Conservation (phyloP, 2,329 filamentous ascomycete species). For the Trichoderma brevicompactum region DNA sequence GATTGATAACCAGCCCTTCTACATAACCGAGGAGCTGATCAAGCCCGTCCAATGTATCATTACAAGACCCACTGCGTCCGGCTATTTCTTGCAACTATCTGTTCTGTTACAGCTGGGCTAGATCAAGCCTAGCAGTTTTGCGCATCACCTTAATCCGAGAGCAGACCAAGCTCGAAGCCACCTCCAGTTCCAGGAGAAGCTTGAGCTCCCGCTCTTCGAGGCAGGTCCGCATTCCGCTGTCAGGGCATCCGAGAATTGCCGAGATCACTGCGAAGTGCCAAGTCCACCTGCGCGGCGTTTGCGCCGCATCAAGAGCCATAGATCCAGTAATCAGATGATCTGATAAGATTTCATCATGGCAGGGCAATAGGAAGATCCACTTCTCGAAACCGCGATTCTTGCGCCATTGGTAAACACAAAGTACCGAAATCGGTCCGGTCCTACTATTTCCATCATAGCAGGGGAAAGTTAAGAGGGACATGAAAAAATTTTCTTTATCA, state of each 20-base stretch:
- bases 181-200: not conserved
- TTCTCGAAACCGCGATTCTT: not conserved
- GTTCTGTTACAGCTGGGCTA: not conserved
- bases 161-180: not conserved
- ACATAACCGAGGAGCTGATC: conserved; percentile 3
- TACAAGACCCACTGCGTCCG: conserved; percentile 5
- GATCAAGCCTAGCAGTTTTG: not conserved
- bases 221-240: not conserved
- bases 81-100: not conserved
- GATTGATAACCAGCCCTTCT: not conserved
- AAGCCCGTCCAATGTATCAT: not conserved
- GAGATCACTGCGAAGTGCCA: conserved; percentile 8
- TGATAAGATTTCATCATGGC: conserved; percentile 45
- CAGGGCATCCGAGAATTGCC: conserved; percentile 22
- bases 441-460: not conserved
- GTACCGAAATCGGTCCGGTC: conserved; percentile 18
- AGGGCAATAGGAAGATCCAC: conserved; percentile 7
- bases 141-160: not conserved
- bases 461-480: not conserved
- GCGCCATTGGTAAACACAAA: not conserved
- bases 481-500: conserved; percentile 23
- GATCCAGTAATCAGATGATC: conserved; percentile 51
- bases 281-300: not conserved
- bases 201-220: not conserved
- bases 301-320: not conserved